phyloP scores from a whole-genome alignment of 768 basidiomycete species.

The Termitomyces sp. region DNA sequence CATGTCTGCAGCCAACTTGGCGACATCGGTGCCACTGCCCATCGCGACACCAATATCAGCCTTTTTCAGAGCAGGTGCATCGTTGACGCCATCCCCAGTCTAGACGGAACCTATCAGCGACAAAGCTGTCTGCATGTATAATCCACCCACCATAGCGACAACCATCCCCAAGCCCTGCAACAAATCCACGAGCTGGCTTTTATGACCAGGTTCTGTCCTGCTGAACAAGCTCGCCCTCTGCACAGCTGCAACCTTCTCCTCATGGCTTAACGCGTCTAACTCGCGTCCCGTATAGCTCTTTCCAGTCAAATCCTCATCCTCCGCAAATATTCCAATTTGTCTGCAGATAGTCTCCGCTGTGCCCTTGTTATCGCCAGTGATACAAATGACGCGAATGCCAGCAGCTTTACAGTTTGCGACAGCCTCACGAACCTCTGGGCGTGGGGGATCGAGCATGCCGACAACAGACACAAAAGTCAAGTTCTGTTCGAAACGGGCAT shows the following conservation, averaged over 20 bases:
- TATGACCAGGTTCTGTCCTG: slow-evolving; percentile 92
- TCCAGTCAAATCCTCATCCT: slow-evolving; percentile 83
- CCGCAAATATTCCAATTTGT: slow-evolving; percentile 89
- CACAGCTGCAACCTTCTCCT: slow-evolving; percentile 83
- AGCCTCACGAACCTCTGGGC: slow-evolving; percentile 85
- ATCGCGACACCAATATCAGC: slow-evolving; percentile 98
- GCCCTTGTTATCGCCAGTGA: slow-evolving; percentile 97
- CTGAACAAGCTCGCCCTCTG: slow-evolving; percentile 87
- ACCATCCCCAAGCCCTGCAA: slow-evolving; percentile 88
- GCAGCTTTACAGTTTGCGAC: slow-evolving; percentile 89
- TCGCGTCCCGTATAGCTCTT: slow-evolving; percentile 96
- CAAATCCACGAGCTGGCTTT: slow-evolving; percentile 90
- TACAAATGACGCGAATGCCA: slow-evolving; percentile 93
- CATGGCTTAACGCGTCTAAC: slow-evolving; percentile 71
- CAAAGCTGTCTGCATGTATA: background rate
- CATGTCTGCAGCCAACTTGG: slow-evolving; percentile 97
- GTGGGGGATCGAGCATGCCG: slow-evolving; percentile 97
- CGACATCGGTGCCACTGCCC: slow-evolving; percentile 98
- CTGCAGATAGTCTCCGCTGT: slow-evolving; percentile 97
- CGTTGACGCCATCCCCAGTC: slow-evolving; percentile 98
- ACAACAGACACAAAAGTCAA: slow-evolving; percentile 94
- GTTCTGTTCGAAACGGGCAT: slow-evolving; percentile 84
- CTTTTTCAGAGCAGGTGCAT: slow-evolving; percentile 94
- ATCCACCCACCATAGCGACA: slow-evolving; percentile 77
- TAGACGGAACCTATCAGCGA: slow-evolving; percentile 20